These are phyloP conservation scores for Termitomyces sp. DNA, from an alignment of 768 basidiomycete genomes.

Conservation along the genomic window DNA sequence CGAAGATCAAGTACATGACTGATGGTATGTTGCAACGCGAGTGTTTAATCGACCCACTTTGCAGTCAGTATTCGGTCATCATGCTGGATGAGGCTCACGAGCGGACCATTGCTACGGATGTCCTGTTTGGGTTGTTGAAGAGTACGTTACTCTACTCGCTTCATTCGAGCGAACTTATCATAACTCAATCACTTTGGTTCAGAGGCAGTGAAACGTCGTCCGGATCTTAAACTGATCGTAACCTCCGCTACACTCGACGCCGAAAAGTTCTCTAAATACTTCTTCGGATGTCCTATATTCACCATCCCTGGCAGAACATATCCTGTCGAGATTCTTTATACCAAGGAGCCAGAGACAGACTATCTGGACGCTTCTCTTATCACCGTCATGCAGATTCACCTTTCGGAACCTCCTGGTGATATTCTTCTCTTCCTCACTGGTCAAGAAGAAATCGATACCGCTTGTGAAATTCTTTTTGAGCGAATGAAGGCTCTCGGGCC, in stretches of 20 bases:
- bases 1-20: constrained; percentile 99
- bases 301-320: constrained; percentile 99
- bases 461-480: constrained; percentile 95
- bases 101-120: constrained; percentile 97
- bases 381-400: constrained; percentile 98
- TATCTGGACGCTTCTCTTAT: constrained; percentile 98
- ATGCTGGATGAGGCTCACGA: constrained; percentile 99
- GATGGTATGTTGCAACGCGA: constrained; percentile 99
- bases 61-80: constrained; percentile 88
- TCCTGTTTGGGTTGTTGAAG: constrained; percentile 92
- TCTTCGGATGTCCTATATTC: constrained; percentile 98
- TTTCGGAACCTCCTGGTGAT: constrained; percentile 96
- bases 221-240: constrained; percentile 96
- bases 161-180: not conserved
- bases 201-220: constrained; percentile 93
- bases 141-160: constrained; percentile 42
- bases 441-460: constrained; percentile 97
- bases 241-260: constrained; percentile 99
- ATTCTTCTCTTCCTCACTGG: constrained; percentile 96
- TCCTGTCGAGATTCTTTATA: constrained; percentile 97
- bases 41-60: constrained; percentile 91
- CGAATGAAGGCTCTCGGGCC: constrained; percentile 98
- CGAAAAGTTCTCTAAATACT: constrained; percentile 99
- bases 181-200: constrained; percentile 18
- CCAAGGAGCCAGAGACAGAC: constrained; percentile 96